phyloP scores from a whole-genome alignment of 163 green algal genomes.

The Coccomyxa subellipsoidea region DNA sequence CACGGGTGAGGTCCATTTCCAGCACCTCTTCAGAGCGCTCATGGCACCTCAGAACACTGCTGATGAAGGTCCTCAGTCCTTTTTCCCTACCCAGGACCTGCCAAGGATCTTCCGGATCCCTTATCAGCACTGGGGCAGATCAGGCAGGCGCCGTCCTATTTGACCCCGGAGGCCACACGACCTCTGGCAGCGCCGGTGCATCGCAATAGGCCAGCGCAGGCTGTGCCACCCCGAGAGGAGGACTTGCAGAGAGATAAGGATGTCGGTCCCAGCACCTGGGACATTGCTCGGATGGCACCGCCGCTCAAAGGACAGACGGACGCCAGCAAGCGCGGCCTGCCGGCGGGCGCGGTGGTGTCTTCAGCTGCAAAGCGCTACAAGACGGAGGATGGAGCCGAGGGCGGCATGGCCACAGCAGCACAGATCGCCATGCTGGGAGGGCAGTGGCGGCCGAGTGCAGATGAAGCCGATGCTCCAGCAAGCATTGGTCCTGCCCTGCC shows the following conservation, averaged over 20 bases:
- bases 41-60: no score
- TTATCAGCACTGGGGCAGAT: conserved; percentile 25
- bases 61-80: neutral
- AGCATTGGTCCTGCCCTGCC: neutral
- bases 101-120: neutral
- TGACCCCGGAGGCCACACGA: conserved; percentile 56
- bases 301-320: conserved; percentile 34
- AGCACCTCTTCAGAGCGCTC: no score
- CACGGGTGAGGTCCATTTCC: neutral
- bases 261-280: conserved; percentile 21
- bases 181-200: conserved; percentile 16
- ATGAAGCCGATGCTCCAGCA: conserved; percentile 4
- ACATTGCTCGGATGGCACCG: conserved; percentile 52
- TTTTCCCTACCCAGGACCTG: neutral
- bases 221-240: neutral
- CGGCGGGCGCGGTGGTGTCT: conserved; percentile 50
- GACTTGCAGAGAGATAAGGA: neutral
- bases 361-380: conserved; percentile 65
- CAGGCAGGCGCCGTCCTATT: conserved; percentile 41
- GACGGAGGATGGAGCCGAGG: conserved; percentile 16
- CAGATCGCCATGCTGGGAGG: conserved; percentile 73
- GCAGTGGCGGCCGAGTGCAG: neutral
- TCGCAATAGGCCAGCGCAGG: neutral
- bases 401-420: conserved; percentile 20
- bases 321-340: conserved; percentile 23